Evolutionary conservation across 2,329 filamentous ascomycete species (phyloP).

Genomic region (Trichoderma atroviride): DNA sequence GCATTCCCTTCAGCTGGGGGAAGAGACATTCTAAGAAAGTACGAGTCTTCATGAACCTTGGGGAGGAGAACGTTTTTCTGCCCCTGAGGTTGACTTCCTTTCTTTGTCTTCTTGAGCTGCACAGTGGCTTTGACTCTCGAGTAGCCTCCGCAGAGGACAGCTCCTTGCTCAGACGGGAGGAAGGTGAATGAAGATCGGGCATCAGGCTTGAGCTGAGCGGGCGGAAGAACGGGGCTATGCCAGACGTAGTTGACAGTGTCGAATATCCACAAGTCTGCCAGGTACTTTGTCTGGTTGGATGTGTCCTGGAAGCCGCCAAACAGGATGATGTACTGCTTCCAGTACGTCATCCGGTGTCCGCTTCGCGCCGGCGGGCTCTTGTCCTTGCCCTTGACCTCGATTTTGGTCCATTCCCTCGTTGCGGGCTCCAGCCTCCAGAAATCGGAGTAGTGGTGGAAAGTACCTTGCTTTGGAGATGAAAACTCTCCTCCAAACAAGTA

Average conservation of each 20-base stretch:
- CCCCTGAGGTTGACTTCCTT: constrained; percentile 60
- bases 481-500: constrained; percentile 98
- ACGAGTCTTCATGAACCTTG: constrained; percentile 91
- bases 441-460: constrained; percentile 99
- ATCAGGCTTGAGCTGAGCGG: constrained; percentile 84
- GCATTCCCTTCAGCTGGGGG: constrained; percentile 68
- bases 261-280: constrained; percentile 93
- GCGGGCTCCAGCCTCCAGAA: constrained; percentile 91
- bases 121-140: constrained; percentile 80
- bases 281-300: constrained; percentile 89
- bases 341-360: constrained; percentile 95
- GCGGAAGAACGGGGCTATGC: constrained; percentile 74
- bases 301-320: constrained; percentile 98
- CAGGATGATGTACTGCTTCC: constrained; percentile 93
- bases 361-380: constrained; percentile 82
- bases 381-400: constrained; percentile 78
- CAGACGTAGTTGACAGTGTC: constrained; percentile 86
- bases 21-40: constrained; percentile 81
- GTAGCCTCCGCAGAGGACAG: constrained; percentile 91
- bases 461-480: constrained; percentile 93
- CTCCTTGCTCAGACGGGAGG: constrained; percentile 85
- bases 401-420: constrained; percentile 84
- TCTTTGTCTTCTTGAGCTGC: constrained; percentile 63
- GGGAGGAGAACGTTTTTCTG: constrained; percentile 79
- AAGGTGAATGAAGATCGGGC: constrained; percentile 89